Base-by-base conservation (phyloP, 2,329 filamentous ascomycete species). In the Aspergillus jensenii region DNA sequence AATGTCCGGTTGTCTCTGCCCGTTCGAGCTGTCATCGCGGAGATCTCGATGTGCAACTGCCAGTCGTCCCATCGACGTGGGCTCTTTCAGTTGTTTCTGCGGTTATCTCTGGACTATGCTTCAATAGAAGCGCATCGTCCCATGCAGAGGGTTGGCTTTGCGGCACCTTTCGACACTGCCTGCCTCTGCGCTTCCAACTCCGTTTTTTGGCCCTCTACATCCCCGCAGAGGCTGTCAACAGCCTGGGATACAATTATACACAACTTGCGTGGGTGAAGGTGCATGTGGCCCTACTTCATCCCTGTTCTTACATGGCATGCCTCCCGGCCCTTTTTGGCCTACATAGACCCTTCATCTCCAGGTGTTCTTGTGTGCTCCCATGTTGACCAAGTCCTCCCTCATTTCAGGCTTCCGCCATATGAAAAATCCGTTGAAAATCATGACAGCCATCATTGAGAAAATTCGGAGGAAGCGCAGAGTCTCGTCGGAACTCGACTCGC, bases 401-500 rank as follows among this genome's bases (percentile, higher is more conserved):
- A 58, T 49, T 45, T 31, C 59, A 50, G 54, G 52, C 47, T 33
- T 56, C 56, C 46, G 52, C 60, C 64, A 50, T 33, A 73, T 72
- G 69, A 64, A 64, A 43, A 64, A 63, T 40, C 61, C 65, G 19
- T 60, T 66, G 35, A 60, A 63, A 12, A 62, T 62, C 52, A 73
- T 74, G 71, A 65, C 68, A 40, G 63, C 61, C 40, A 60, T 74
- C 37, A 65, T 74, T 46, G 67, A 67, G 41, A 73, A 68, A 59
- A 63, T 74, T 52, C 65, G 71, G 52, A 64, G 65, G 58, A 74
- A 73, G 61, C 70, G 69, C 50, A 68, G 67, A 60, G 60, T 75
- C 6, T 72, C 73, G 3, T 73, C 72, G 1, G 68, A 74, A 33
- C 59, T 77, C 39, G 70, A 77, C 62, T 66, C 72, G 31, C 71